Percentiles rank a stretch among this genome's conserved stretches.
These are phyloP conservation scores for Collybiopsis confluens DNA, from an alignment of 768 basidiomycete genomes.

Conservation along the genomic window DNA sequence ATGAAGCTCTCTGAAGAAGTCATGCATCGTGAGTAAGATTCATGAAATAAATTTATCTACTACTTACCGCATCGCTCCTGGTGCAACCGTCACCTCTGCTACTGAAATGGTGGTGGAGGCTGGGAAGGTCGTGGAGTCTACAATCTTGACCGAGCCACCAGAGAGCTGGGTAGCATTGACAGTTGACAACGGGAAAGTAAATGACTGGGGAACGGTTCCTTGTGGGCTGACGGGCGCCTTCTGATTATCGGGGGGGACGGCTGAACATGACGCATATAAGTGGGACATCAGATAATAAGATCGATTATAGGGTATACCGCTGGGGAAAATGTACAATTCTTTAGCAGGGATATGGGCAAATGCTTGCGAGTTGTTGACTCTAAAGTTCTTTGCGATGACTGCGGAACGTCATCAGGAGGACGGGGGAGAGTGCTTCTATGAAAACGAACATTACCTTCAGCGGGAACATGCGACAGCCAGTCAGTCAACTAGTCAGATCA, in stretches of 20 bases:
- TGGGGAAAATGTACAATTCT: constrained; percentile 52
- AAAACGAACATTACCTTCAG: constrained; percentile 28
- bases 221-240: constrained; percentile 35
- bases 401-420: neutral
- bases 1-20: constrained; percentile 48
- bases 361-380: constrained; percentile 28
- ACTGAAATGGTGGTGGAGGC: constrained; percentile 47
- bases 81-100: constrained; percentile 54
- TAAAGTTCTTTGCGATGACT: constrained; percentile 53
- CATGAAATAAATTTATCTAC: neutral
- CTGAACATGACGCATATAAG: constrained; percentile 15
- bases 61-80: constrained; percentile 48
- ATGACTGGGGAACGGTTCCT: constrained; percentile 40
- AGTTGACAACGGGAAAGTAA: constrained; percentile 44
- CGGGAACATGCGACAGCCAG: constrained; percentile 52
- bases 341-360: constrained; percentile 40
- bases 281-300: neutral
- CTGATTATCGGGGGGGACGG: constrained; percentile 30
- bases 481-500: constrained; percentile 38
- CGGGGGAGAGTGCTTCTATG: neutral
- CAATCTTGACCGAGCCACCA: constrained; percentile 48
- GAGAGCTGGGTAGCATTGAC: constrained; percentile 36
- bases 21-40: neutral
- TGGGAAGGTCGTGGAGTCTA: constrained; percentile 49
- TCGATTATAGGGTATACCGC: constrained; percentile 20